Conservation (phyloP, 2,329 filamentous ascomycete genomes). For the Stromatinia cepivora region DNA sequence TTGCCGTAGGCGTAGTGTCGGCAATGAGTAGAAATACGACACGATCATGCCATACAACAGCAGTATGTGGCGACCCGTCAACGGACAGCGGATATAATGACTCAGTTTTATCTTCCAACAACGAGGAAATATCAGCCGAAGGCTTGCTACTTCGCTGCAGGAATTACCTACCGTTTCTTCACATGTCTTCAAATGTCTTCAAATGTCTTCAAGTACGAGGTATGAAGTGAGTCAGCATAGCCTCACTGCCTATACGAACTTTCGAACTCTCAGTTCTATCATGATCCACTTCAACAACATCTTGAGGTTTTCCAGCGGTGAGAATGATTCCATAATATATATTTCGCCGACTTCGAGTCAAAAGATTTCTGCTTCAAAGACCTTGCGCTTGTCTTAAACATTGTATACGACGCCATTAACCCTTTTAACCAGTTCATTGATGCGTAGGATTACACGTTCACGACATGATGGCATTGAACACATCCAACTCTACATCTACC, state of each 20-base stretch:
- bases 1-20: background rate
- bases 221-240: background rate
- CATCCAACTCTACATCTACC: background rate
- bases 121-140: background rate
- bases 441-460: background rate
- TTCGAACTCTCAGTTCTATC: background rate
- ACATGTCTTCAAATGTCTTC: conserved; percentile 4
- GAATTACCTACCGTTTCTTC: background rate
- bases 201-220: background rate
- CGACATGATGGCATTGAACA: background rate
- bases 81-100: background rate
- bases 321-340: background rate
- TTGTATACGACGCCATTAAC: background rate
- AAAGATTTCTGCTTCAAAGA: background rate
- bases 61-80: background rate
- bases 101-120: background rate
- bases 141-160: background rate
- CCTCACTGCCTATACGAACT: background rate
- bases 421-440: background rate
- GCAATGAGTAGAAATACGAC: conserved; percentile 5
- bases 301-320: background rate
- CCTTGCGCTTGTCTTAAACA: background rate
- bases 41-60: background rate
- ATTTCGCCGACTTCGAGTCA: background rate
- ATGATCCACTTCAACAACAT: background rate